Evolutionary conservation across 768 basidiomycete genomes (phyloP).

Genomic region (Auricularia cornea): DNA sequence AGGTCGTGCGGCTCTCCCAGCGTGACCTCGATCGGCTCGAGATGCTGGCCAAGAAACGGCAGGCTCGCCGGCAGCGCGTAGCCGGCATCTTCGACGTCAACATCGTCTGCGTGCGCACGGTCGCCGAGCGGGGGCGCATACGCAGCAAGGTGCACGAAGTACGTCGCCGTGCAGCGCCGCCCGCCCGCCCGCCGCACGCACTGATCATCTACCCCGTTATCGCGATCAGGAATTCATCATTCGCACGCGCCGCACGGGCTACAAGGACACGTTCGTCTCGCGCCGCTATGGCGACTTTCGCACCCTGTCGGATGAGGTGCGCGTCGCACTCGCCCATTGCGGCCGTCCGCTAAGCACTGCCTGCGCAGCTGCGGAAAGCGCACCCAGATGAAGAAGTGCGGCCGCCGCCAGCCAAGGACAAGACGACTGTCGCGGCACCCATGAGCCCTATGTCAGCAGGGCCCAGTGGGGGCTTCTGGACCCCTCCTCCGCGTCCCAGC

Average conservation of each 20-base stretch:
- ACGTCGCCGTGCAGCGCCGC: constrained; percentile 18
- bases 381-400: constrained; percentile 78
- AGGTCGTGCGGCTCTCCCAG: constrained; percentile 85
- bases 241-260: constrained; percentile 66
- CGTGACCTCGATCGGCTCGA: constrained; percentile 76
- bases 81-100: constrained; percentile 79
- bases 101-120: constrained; percentile 76
- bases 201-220: neutral
- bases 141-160: constrained; percentile 85
- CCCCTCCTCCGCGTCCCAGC: constrained; percentile 8
- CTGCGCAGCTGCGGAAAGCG: constrained; percentile 66
- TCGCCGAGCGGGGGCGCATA: constrained; percentile 77
- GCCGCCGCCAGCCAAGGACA: constrained; percentile 83
- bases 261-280: constrained; percentile 77
- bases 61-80: constrained; percentile 36
- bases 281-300: constrained; percentile 93
- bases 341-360: neutral
- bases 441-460: constrained; percentile 23
- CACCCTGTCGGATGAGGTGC: constrained; percentile 76
- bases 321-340: constrained; percentile 14
- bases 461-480: constrained; percentile 10
- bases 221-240: constrained; percentile 82
- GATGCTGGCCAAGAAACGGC: constrained; percentile 54
- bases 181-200: neutral
- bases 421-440: constrained; percentile 53